phyloP scores from a whole-genome alignment of 768 basidiomycete genomes.

The Auricularia cornea region DNA sequence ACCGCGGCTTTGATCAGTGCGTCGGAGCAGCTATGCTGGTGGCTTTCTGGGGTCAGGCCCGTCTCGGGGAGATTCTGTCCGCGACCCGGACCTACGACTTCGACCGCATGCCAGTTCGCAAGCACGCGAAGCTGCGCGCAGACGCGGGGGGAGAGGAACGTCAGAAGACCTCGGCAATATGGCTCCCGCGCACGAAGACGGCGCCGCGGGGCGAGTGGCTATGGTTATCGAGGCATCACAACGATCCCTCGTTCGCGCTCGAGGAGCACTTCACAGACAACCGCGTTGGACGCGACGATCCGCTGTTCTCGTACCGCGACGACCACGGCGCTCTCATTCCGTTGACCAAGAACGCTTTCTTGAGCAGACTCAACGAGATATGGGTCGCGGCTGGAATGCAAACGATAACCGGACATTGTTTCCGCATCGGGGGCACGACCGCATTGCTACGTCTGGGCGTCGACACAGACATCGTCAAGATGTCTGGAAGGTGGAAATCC shows the following conservation, averaged over 20 bases:
- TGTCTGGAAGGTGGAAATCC: not conserved
- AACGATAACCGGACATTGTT: not conserved
- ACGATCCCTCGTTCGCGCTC: not conserved
- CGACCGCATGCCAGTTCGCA: not conserved
- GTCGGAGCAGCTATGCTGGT: conserved; percentile 25
- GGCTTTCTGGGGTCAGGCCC: conserved; percentile 34
- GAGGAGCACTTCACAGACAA: not conserved
- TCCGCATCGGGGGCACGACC: not conserved
- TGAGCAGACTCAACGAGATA: not conserved
- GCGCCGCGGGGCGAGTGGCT: not conserved
- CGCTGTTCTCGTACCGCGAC: not conserved
- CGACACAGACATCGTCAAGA: not conserved
- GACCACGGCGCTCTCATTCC: not conserved
- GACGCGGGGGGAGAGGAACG: not conserved
- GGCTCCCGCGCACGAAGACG: not conserved
- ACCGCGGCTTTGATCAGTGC: conserved; percentile 31
- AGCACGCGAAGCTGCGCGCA: not conserved
- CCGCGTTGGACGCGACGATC: not conserved
- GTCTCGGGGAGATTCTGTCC: conserved; percentile 26
- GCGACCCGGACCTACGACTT: not conserved
- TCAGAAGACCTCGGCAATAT: not conserved
- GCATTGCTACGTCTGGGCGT: not conserved
- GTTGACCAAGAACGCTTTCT: not conserved
- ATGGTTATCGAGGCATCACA: not conserved
- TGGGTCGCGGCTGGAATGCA: not conserved